Conservation (phyloP, 2,329 filamentous ascomycete species). For the Neofusicoccum sp. region DNA sequence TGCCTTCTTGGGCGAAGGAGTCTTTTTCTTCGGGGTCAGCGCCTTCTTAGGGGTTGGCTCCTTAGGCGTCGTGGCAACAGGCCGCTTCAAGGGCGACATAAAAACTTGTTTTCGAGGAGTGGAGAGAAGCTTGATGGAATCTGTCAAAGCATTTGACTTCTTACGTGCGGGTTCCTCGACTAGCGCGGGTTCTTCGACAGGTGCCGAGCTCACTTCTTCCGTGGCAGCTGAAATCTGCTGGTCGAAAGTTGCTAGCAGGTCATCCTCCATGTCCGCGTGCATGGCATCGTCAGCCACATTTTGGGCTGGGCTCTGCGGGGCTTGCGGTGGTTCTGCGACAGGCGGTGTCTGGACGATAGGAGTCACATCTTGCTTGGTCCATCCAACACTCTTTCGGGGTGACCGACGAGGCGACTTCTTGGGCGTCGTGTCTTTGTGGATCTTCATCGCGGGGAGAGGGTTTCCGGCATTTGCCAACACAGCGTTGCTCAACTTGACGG, state of each 20-base stretch:
- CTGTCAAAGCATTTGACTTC: constrained; percentile 37
- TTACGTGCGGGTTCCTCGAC: constrained; percentile 34
- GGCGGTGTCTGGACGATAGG: constrained; percentile 30
- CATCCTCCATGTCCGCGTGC: neutral
- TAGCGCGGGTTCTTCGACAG: neutral
- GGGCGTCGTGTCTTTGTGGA: constrained; percentile 28
- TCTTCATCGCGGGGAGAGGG: constrained; percentile 24
- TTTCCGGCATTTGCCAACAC: constrained; percentile 4
- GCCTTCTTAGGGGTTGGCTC: constrained; percentile 41
- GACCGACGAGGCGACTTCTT: constrained; percentile 32
- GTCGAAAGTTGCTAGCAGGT: neutral
- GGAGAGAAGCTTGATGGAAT: constrained; percentile 51
- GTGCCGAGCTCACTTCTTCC: neutral
- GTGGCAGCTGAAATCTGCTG: neutral
- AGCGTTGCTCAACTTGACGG: constrained; percentile 18
- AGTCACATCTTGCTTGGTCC: constrained; percentile 21
- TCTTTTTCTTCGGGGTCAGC: constrained; percentile 41
- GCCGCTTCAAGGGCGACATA: constrained; percentile 46
- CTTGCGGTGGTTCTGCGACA: neutral
- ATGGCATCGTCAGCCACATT: neutral
- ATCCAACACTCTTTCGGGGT: constrained; percentile 29
- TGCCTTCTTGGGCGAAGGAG: constrained; percentile 39
- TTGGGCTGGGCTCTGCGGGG: neutral
- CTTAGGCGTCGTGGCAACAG: constrained; percentile 19
- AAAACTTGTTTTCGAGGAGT: constrained; percentile 52